Base-by-base conservation (phyloP, 208 protist species). In the Lotmaria passim region DNA sequence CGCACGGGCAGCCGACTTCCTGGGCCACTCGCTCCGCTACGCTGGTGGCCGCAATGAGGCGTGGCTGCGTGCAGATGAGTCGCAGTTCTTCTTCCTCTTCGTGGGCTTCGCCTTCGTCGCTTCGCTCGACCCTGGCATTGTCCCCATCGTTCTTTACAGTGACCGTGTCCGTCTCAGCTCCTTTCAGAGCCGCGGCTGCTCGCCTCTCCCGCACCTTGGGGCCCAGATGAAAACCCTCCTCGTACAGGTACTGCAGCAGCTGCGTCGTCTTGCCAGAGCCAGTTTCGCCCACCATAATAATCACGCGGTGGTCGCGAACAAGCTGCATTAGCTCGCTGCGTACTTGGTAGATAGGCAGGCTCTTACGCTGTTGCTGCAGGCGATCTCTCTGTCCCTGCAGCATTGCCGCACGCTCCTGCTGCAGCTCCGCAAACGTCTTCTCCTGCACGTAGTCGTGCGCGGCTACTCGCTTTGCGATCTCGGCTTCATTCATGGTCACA, bases 21-120 rank as follows among this genome's bases (percentile, higher is more conserved):
- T 98, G 93, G 4, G 96, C 85, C 14, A 99, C 99, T 53, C 99
- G 94, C 72, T 94, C 86, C 21, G 99, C 98, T 23, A 99, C 98
- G 41, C 94, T 98, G 51, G 99, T 98, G 10, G 99, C 99, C 10
- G 99, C 99, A 51, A 99, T 98, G 50, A 99, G 91, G 15, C 99
- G 85, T 24, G 99, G 99, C 80, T 99, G 99, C 11, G 99, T 99
- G 75, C 98, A 99, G 39, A 94, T 87, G 15, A 93, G 66, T 28
- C 85, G 78, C 41, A 87, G 71, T 53, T 90, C 81, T 14, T 84
- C 66, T 26, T 67, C 58, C 53, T 79, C 72, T 19, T 76, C 81
- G 12, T 79, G 73, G 14, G 72, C 73, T 7, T 83, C 73, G 7
- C n/a, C 56, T 44, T 1, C 31, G 14, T 71, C 55, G 19, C 65